Evolutionary conservation across 164 flowering plant species (phyloP).

Genomic region (Vitis cinerea): DNA sequence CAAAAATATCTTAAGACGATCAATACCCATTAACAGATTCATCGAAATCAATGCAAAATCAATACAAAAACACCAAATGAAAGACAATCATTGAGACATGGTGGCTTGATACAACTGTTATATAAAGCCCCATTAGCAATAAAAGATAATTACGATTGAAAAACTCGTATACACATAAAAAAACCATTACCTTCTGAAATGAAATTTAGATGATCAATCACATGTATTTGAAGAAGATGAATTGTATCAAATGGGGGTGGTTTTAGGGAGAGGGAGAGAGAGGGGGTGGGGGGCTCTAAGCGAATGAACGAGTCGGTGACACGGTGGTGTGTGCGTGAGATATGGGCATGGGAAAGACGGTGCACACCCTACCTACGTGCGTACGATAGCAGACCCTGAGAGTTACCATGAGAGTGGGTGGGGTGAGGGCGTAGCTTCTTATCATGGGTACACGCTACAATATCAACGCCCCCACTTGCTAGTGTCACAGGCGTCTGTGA

Average conservation of each 20-base stretch:
- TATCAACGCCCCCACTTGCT: not conserved
- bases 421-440: not conserved
- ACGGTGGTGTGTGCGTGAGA: constrained; percentile 7
- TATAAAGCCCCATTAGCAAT: not conserved
- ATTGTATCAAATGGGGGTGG: not conserved
- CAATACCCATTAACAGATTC: constrained; percentile 9
- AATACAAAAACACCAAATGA: not conserved
- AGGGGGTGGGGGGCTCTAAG: not conserved
- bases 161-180: not conserved
- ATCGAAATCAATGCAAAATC: not conserved
- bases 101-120: not conserved
- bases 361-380: constrained; percentile 1
- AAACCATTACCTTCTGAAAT: not conserved
- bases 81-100: not conserved
- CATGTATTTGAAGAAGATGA: not conserved
- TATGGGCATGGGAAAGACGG: constrained; percentile 7
- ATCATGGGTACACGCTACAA: not conserved
- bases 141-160: not conserved
- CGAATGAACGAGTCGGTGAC: constrained; percentile 16
- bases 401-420: not conserved
- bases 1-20: not conserved
- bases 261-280: not conserved
- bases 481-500: not conserved
- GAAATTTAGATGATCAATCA: not conserved
- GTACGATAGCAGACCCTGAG: constrained; percentile 6